A percentile compares a stretch with the other conserved stretches of the same genome.
These are phyloP conservation scores for Blepharisma japonicum DNA, from an alignment of 73 alveolate genomes.

Conservation along the genomic window DNA sequence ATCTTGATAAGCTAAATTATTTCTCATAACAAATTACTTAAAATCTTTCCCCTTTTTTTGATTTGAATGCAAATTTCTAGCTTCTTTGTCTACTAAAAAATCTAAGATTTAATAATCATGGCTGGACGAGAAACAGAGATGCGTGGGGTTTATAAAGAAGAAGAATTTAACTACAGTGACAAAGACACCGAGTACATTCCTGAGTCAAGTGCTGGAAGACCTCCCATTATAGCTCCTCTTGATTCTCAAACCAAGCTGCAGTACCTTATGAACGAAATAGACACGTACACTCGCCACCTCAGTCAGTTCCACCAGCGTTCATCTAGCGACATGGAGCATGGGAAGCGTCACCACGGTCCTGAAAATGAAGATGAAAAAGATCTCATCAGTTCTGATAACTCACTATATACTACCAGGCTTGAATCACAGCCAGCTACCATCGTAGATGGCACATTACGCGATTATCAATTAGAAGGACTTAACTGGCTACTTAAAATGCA, in stretches of 20 bases:
- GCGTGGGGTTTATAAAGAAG: too few relatives aligned
- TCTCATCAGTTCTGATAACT: neutral
- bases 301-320: neutral
- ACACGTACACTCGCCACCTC: neutral
- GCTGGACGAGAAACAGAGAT: too few relatives aligned
- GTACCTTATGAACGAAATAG: slow-evolving; percentile 1
- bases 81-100: too few relatives aligned
- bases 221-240: neutral
- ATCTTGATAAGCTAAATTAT: too few relatives aligned
- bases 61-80: too few relatives aligned
- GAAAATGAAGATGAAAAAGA: slow-evolving; percentile 10
- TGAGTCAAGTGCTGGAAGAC: neutral
- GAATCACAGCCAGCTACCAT: slow-evolving; percentile 72
- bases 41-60: too few relatives aligned
- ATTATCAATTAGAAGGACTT: slow-evolving; percentile 89
- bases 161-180: neutral
- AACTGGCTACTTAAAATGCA: slow-evolving; percentile 87
- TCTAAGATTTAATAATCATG: too few relatives aligned
- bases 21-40: too few relatives aligned
- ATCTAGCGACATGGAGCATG: neutral
- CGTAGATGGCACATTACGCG: slow-evolving; percentile 77
- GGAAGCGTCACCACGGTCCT: neutral
- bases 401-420: neutral
- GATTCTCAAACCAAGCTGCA: neutral
- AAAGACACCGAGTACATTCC: neutral